Evolutionary conservation across 176 grass and related monocot genomes (phyloP), one percentile per base, ranked within the genome.

Genomic region (Typha latifolia): DNA sequence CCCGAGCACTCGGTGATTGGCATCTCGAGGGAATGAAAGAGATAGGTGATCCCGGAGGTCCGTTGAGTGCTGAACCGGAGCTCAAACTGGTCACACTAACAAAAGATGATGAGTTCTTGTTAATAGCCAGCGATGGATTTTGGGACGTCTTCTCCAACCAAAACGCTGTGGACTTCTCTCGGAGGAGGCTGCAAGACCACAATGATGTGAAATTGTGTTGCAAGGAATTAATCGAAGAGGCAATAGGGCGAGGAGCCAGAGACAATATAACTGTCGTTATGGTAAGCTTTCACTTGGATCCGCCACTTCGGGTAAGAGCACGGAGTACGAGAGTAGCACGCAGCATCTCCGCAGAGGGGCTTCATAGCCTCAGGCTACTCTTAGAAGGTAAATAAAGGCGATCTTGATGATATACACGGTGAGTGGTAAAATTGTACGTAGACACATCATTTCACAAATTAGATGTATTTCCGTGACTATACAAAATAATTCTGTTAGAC

Each of bases 141-240:
- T 99, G 94, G 94, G 94, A 99, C 10, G 87, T 50, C 76, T 99
- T 93, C 86, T 87, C 89, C 1, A 99, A 71, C 78, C 89, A 93
- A 70, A 99, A 99, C 21, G 90, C 86, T 0, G 89, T 99, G 70
- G 89, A 93, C 29, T 90, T 99, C 2, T 76, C 75, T 0, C 74
- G 86, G 48, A 53, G 62, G 22, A 66, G 32, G 76, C 80, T 99
- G 23, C 94, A 87, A 68, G 81, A 93, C 5, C 94, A 99, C 87
- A 99, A 93, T 12, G 79, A 99, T 62, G 55, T 67, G 32, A 82
- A 74, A 49, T 34, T 68, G 21, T 99, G 94, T 69, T 99, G 89
- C 78, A 90, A 75, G 81, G 73, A 99, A 23, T 72, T 99, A 0
- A 69, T 93, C 3, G 77, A 82, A 16, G 94, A 93, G 81, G 89